Conservation (phyloP, 2,329 filamentous ascomycete species). For the Phaeophleospora eucalypticola region DNA sequence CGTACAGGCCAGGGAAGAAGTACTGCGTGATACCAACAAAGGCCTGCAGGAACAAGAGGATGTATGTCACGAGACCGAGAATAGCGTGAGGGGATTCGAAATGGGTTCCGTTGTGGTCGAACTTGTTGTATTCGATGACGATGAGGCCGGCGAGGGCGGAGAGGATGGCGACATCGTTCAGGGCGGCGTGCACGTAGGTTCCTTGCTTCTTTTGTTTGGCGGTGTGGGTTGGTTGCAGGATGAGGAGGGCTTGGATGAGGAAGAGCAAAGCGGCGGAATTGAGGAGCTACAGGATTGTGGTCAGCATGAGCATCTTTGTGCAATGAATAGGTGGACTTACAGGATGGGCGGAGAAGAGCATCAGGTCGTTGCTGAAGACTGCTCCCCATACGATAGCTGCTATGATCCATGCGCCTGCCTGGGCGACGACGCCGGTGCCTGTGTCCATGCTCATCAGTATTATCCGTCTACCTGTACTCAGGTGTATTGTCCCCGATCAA, state of each 20-base stretch:
- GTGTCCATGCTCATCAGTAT: slow-evolving; percentile 15
- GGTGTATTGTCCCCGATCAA: neutral
- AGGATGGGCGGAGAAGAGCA: slow-evolving; percentile 85
- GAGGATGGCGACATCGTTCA: slow-evolving; percentile 64
- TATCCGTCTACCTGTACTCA: neutral
- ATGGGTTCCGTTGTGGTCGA: slow-evolving; percentile 61
- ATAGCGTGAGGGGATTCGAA: slow-evolving; percentile 79
- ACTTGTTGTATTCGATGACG: slow-evolving; percentile 82
- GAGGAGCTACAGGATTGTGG: slow-evolving; percentile 29
- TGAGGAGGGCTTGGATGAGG: slow-evolving; percentile 72
- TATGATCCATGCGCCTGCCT: slow-evolving; percentile 73
- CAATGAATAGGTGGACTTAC: slow-evolving; percentile 48
- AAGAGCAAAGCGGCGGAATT: slow-evolving; percentile 62
- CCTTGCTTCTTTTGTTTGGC: slow-evolving; percentile 65
- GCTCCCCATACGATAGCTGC: slow-evolving; percentile 71
- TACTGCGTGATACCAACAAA: slow-evolving; percentile 79
- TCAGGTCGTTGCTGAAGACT: slow-evolving; percentile 66
- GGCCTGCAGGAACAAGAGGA: slow-evolving; percentile 68
- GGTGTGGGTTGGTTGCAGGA: slow-evolving; percentile 83
- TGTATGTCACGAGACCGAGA: slow-evolving; percentile 72
- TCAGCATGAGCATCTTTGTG: slow-evolving; percentile 2
- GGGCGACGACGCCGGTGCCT: slow-evolving; percentile 80
- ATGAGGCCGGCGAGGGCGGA: slow-evolving; percentile 61
- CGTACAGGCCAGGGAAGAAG: slow-evolving; percentile 69
- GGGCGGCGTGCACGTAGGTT: slow-evolving; percentile 61